Evolutionary conservation across 148 eudicot species (phyloP).

Genomic region (Talinum fruticosum): DNA sequence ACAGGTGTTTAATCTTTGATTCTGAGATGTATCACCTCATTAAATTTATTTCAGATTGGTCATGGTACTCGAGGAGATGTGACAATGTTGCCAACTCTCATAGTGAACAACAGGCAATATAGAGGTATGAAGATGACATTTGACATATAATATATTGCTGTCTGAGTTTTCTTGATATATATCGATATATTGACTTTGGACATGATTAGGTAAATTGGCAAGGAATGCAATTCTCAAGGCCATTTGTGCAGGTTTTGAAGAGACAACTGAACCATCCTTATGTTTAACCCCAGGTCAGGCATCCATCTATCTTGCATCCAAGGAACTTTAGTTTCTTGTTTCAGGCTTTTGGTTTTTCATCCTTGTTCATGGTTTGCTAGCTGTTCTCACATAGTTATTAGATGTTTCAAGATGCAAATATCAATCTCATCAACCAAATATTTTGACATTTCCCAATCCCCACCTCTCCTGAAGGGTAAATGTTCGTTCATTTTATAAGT

Average conservation of each 20-base stretch:
- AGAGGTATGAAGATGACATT: slow-evolving; percentile 53
- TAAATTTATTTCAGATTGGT: slow-evolving; percentile 57
- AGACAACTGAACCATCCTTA: slow-evolving; percentile 86
- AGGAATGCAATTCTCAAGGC: slow-evolving; percentile 90
- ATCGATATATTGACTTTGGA: slow-evolving; percentile 2
- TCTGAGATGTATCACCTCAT: not conserved
- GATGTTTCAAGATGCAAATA: not conserved
- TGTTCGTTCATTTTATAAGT: too few relatives aligned
- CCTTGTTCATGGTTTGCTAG: not conserved
- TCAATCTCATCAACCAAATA: not conserved
- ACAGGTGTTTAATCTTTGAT: slow-evolving; percentile 5
- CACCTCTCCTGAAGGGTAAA: not conserved
- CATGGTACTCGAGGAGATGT: slow-evolving; percentile 92
- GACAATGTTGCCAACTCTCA: slow-evolving; percentile 92
- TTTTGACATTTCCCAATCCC: not conserved
- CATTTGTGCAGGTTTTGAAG: slow-evolving; percentile 89
- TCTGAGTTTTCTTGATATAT: not conserved
- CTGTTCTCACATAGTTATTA: not conserved
- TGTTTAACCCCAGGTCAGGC: slow-evolving; percentile 67
- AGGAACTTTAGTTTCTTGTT: not conserved
- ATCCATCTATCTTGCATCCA: not conserved
- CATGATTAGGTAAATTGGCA: slow-evolving; percentile 68
- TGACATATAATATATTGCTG: slow-evolving; percentile 3
- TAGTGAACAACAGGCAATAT: slow-evolving; percentile 81
- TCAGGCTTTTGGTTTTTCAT: not conserved